These are phyloP conservation scores for Pyrus hybrid DNA, from an alignment of 331 rosid species.

Conservation along the genomic window DNA sequence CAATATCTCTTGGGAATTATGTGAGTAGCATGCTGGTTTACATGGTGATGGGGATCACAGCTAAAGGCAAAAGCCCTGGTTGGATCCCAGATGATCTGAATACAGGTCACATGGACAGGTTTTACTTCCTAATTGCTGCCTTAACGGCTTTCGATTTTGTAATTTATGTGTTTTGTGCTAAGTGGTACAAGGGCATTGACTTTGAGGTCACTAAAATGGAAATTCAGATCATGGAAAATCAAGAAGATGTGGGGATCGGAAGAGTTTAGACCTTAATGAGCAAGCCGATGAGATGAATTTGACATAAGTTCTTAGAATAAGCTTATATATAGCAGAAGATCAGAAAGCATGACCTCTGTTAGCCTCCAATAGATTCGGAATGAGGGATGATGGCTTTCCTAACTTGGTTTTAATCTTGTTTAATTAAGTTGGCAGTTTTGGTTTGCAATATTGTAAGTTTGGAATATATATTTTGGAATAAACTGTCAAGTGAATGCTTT, in stretches of 20 bases:
- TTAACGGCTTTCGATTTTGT: conserved; percentile 54
- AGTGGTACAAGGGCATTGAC: conserved; percentile 53
- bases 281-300: background rate
- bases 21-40: conserved; percentile 61
- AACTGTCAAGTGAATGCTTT: too few relatives aligned
- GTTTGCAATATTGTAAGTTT: too few relatives aligned
- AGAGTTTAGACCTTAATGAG: conserved; percentile 12
- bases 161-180: conserved; percentile 53
- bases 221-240: conserved; percentile 3
- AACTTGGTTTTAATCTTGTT: background rate
- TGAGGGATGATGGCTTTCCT: conserved; percentile 13
- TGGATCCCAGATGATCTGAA: conserved; percentile 76
- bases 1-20: conserved; percentile 80
- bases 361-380: background rate
- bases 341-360: background rate
- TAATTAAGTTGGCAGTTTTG: background rate
- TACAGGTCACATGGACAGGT: conserved; percentile 66
- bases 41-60: conserved; percentile 49
- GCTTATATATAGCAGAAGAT: background rate
- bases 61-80: conserved; percentile 35
- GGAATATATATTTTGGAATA: too few relatives aligned
- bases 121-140: conserved; percentile 63
- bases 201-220: conserved; percentile 18
- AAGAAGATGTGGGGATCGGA: conserved; percentile 6
- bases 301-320: background rate